These are phyloP conservation scores for Stephanodiscus triporus DNA, from an alignment of 108 stramenopile genomes.

Conservation along the genomic window DNA sequence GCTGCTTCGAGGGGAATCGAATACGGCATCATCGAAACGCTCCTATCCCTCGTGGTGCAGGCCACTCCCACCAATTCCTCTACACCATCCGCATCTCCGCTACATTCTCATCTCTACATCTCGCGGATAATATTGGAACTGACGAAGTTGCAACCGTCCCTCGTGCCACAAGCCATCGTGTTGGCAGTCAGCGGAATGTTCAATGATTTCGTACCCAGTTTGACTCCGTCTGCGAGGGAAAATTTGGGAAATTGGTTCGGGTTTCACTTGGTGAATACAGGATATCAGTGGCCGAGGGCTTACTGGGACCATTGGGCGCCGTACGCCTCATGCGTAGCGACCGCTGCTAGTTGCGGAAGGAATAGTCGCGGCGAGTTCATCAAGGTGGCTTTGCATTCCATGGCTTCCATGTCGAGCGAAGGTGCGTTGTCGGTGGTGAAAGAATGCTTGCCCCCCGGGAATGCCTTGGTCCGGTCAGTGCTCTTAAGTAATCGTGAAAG, in stretches of 20 bases:
- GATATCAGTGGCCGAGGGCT: constrained; percentile 83
- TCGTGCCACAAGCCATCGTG: constrained; percentile 73
- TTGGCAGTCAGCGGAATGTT: constrained; percentile 71
- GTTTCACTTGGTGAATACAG: constrained; percentile 84
- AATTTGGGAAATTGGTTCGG: constrained; percentile 83
- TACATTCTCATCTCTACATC: constrained; percentile 55
- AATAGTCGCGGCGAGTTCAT: constrained; percentile 79
- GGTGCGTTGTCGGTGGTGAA: constrained; percentile 42
- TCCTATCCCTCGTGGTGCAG: constrained; percentile 77
- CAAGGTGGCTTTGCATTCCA: constrained; percentile 31
- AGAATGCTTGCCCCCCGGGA: constrained; percentile 52
- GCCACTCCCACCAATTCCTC: constrained; percentile 37
- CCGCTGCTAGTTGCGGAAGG: constrained; percentile 6
- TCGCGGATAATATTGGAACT: constrained; percentile 82
- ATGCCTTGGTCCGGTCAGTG: constrained; percentile 38
- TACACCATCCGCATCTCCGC: constrained; percentile 32
- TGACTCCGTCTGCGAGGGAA: constrained; percentile 68
- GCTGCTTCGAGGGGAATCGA: constrained; percentile 60
- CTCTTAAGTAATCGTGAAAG: constrained; percentile 34
- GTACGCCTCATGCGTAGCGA: constrained; percentile 32
- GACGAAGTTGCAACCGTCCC: constrained; percentile 67
- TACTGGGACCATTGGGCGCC: constrained; percentile 86
- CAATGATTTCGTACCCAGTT: constrained; percentile 75
- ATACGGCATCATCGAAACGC: constrained; percentile 74
- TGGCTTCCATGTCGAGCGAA: constrained; percentile 45